phyloP scores from a whole-genome alignment of 2,329 filamentous ascomycete genomes.

The Phyllosticta citrichinensis region DNA sequence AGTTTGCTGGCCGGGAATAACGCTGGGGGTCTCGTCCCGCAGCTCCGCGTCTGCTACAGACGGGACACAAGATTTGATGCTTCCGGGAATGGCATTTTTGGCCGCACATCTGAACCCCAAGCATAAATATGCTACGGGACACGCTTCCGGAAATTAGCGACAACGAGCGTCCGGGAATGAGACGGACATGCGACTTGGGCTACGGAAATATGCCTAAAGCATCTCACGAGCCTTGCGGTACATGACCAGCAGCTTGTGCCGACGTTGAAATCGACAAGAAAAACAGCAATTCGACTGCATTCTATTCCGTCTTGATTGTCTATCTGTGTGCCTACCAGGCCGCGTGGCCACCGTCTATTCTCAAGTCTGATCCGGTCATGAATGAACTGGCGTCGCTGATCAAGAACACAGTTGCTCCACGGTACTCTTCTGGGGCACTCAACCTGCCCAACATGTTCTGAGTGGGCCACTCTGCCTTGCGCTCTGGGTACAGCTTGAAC shows the following conservation, averaged over 20 bases:
- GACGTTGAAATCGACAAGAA: background rate
- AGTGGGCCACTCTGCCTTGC: slow-evolving; percentile 57
- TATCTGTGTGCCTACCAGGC: slow-evolving; percentile 22
- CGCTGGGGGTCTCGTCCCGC: too few relatives aligned
- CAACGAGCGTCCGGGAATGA: too few relatives aligned
- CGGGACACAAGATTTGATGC: too few relatives aligned
- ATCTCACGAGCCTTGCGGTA: background rate
- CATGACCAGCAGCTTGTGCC: background rate
- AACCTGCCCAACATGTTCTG: slow-evolving; percentile 67
- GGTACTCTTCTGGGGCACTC: slow-evolving; percentile 26
- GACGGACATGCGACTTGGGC: background rate
- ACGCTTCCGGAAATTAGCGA: too few relatives aligned
- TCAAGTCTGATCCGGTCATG: slow-evolving; percentile 30
- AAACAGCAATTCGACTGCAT: background rate
- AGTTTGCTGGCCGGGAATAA: too few relatives aligned
- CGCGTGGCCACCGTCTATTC: slow-evolving; percentile 30
- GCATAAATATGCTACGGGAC: too few relatives aligned
- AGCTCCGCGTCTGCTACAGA: too few relatives aligned
- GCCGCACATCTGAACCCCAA: too few relatives aligned
- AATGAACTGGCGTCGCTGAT: slow-evolving; percentile 32
- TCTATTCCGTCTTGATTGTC: background rate
- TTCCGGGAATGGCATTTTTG: too few relatives aligned
- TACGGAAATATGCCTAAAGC: background rate
- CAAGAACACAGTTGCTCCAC: slow-evolving; percentile 29
- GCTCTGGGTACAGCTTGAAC: slow-evolving; percentile 65